phyloP scores from a whole-genome alignment of 2,329 filamentous ascomycete species.

The Epichloe baconii region DNA sequence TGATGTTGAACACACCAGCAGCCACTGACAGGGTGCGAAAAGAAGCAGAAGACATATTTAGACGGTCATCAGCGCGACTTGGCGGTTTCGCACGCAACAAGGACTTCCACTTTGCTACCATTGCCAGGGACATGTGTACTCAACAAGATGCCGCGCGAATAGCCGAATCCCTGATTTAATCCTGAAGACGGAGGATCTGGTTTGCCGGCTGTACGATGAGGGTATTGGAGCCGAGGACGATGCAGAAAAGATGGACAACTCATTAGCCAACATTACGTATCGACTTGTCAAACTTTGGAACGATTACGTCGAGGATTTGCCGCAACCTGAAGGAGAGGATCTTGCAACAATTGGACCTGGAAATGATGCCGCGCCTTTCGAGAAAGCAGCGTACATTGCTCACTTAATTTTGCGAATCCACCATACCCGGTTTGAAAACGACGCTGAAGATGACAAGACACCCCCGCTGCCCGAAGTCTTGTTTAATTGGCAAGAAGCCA shows the following conservation, averaged over 20 bases:
- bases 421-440: slow-evolving; percentile 41
- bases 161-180: slow-evolving; percentile 59
- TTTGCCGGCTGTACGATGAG: slow-evolving; percentile 52
- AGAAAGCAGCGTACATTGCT: slow-evolving; percentile 69
- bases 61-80: slow-evolving; percentile 36
- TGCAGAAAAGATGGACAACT: slow-evolving; percentile 40
- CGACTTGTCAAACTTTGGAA: slow-evolving; percentile 44
- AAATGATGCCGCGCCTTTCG: slow-evolving; percentile 46
- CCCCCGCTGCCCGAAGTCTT: slow-evolving; percentile 62
- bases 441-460: slow-evolving; percentile 24
- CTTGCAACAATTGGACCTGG: slow-evolving; percentile 53
- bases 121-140: slow-evolving; percentile 57
- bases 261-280: slow-evolving; percentile 39
- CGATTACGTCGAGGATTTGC: slow-evolving; percentile 35
- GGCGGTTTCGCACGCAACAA: slow-evolving; percentile 30
- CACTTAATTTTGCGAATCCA: slow-evolving; percentile 67
- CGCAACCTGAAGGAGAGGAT: slow-evolving; percentile 38
- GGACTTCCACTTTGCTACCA: slow-evolving; percentile 51
- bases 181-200: slow-evolving; percentile 58
- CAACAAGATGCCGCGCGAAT: slow-evolving; percentile 44
- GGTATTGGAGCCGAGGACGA: slow-evolving; percentile 44
- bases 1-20: slow-evolving; percentile 42
- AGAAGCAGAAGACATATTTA: slow-evolving; percentile 44
- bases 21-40: slow-evolving; percentile 38
- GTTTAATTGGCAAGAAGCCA: slow-evolving; percentile 67